Conservation (phyloP, 73 alveolate species). For the Paramecium tetraurelia region DNA sequence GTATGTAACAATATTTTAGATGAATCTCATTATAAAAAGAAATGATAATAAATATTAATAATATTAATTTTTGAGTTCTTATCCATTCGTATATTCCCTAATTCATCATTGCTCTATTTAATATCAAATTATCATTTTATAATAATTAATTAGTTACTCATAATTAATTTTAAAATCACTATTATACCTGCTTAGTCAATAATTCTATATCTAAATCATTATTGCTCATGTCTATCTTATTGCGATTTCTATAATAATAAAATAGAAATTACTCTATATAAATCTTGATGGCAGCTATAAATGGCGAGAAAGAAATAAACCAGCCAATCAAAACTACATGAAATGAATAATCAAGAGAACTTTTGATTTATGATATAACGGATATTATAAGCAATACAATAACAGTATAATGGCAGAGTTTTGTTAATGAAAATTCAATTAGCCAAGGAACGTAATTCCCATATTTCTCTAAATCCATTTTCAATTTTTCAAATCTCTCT, state of each 20-base stretch:
- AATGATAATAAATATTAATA: background rate
- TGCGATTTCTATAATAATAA: background rate
- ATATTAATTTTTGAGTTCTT: background rate
- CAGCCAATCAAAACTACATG: background rate
- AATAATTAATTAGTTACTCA: no score
- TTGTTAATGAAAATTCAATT: background rate
- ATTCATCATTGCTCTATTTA: no score
- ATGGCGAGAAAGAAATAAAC: constrained; percentile 6
- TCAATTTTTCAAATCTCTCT: background rate
- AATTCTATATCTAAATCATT: background rate
- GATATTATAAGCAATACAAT: background rate
- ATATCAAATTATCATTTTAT: no score
- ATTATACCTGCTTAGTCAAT: background rate
- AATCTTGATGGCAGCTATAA: background rate
- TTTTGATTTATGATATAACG: background rate
- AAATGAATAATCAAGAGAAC: background rate
- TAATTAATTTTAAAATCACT: background rate
- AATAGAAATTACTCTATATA: background rate
- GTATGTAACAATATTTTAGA: background rate
- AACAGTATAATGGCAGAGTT: background rate
- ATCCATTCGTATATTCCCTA: background rate
- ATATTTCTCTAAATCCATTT: background rate
- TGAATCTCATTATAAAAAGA: constrained; percentile 26
- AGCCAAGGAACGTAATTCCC: background rate
- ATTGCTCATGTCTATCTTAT: background rate